Evolutionary conservation across 441 rosid genomes (phyloP).

Genomic region (Gossypium davidsonii): DNA sequence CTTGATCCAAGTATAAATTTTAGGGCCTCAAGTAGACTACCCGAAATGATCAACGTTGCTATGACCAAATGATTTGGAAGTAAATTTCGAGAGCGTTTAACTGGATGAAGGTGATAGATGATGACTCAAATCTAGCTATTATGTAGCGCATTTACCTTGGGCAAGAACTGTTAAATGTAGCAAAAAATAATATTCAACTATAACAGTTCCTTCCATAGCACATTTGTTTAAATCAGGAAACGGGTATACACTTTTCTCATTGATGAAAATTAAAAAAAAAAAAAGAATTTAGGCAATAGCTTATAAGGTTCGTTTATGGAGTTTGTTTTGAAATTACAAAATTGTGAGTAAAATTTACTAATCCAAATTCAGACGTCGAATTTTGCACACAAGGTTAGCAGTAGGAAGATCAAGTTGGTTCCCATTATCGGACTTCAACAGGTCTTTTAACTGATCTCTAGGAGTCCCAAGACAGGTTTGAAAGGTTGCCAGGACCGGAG

Average conservation of each 20-base stretch:
- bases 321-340: not conserved
- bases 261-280: not conserved
- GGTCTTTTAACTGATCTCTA: constrained; percentile 65
- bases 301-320: not conserved
- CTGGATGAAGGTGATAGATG: not conserved
- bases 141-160: not conserved
- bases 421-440: constrained; percentile 63
- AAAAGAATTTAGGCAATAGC: not conserved
- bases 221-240: not conserved
- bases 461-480: constrained; percentile 82
- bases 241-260: too few relatives aligned
- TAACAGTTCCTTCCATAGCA: not conserved
- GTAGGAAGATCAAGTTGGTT: constrained; percentile 76
- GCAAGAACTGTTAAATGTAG: not conserved
- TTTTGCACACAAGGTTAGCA: constrained; percentile 80
- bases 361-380: constrained; percentile 77
- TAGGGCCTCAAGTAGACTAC: not conserved
- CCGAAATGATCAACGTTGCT: not conserved
- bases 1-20: not conserved
- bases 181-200: not conserved
- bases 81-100: not conserved
- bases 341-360: constrained; percentile 18
- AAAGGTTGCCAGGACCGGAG: constrained; percentile 71
- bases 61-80: not conserved
- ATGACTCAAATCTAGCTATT: not conserved